Evolutionary conservation across 169 alveolate genomes (phyloP).

Genomic region (Toxoplasma gondii): DNA sequence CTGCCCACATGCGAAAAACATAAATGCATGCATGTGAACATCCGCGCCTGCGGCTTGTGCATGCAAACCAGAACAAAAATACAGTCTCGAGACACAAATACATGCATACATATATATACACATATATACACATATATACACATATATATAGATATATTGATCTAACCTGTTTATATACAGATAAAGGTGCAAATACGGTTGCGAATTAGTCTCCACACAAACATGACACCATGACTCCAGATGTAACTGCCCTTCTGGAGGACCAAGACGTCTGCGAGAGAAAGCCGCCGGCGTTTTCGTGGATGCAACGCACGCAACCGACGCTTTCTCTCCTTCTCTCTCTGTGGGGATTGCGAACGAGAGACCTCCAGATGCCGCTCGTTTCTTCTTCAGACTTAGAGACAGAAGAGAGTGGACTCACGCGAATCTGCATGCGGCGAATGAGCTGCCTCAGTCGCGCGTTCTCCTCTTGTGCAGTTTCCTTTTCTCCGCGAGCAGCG

Average conservation of each 20-base stretch:
- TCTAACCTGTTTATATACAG: too few relatives aligned
- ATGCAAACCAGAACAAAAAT: slow-evolving; percentile 24
- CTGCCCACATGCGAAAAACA: slow-evolving; percentile 48
- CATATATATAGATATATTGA: neutral
- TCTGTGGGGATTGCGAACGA: too few relatives aligned
- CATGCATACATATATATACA: neutral
- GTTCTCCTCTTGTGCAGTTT: slow-evolving; percentile 7
- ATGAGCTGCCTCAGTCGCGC: neutral
- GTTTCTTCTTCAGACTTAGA: neutral
- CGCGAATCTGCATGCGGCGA: slow-evolving; percentile 39
- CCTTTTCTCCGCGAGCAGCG: slow-evolving; percentile 1
- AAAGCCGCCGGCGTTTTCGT: too few relatives aligned
- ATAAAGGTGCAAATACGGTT: too few relatives aligned
- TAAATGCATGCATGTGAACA: neutral
- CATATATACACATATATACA: slow-evolving; percentile 27
- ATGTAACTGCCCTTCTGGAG: too few relatives aligned
- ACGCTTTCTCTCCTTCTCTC: too few relatives aligned
- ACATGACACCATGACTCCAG: too few relatives aligned
- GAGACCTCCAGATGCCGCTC: too few relatives aligned
- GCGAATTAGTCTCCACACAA: too few relatives aligned
- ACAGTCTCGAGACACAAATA: neutral
- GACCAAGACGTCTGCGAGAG: too few relatives aligned
- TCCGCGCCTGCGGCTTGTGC: too few relatives aligned
- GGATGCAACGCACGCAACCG: too few relatives aligned
- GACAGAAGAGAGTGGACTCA: neutral